Evolutionary conservation across 1,139 yeast species (phyloP).

Genomic region (Saccharomyces hybrid): DNA sequence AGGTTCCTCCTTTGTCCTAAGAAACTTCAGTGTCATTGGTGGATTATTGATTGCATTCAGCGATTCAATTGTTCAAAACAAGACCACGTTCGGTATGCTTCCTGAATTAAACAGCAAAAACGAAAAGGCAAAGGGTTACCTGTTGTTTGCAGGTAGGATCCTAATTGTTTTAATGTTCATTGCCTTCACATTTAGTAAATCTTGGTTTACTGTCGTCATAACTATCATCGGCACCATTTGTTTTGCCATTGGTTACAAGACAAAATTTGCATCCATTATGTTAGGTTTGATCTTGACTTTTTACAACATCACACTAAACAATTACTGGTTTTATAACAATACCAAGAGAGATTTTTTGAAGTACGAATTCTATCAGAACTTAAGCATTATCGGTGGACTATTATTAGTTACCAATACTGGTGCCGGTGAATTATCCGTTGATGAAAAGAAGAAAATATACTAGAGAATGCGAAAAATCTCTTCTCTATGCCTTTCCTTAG

Average conservation of each 20-base stretch:
- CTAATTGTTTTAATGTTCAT: conserved; percentile 77
- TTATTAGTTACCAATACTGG: conserved; percentile 89
- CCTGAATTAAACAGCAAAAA: conserved; percentile 75
- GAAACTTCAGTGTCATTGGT: conserved; percentile 88
- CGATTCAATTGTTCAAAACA: conserved; percentile 78
- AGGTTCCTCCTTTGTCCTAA: conserved; percentile 72
- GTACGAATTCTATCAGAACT: conserved; percentile 90
- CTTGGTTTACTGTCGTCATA: conserved; percentile 60
- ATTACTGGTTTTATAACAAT: conserved; percentile 75
- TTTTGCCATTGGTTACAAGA: conserved; percentile 88
- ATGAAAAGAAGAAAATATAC: conserved; percentile 92
- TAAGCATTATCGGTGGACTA: conserved; percentile 92
- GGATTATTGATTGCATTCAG: conserved; percentile 85
- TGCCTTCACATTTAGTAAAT: conserved; percentile 74
- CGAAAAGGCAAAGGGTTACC: conserved; percentile 70
- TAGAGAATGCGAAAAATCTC: conserved; percentile 27
- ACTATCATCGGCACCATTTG: conserved; percentile 68
- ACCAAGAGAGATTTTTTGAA: conserved; percentile 80
- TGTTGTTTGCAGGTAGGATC: conserved; percentile 82
- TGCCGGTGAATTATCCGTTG: conserved; percentile 90
- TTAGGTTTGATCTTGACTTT: conserved; percentile 66
- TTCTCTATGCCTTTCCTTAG: background rate
- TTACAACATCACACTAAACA: conserved; percentile 75
- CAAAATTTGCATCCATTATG: conserved; percentile 78
- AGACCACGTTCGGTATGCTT: conserved; percentile 79